Evolutionary conservation across 495 filamentous ascomycete genomes (phyloP).

Genomic region (Cudoniella acicularis): DNA sequence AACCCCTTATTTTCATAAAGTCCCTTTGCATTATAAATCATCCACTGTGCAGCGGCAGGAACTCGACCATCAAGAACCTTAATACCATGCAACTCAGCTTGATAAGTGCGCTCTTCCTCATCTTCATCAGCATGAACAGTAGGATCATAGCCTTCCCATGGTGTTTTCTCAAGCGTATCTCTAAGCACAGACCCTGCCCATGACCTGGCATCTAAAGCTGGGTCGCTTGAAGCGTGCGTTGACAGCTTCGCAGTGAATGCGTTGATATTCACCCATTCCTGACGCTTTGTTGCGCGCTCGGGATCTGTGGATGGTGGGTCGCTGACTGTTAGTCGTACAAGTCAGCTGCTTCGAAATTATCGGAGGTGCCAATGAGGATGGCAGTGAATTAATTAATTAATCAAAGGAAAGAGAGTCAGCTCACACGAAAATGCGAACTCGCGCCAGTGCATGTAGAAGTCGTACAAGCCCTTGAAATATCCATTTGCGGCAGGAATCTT

Average conservation of each 20-base stretch:
- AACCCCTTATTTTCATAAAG: background rate
- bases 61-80: background rate
- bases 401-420: background rate
- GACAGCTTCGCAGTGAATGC: background rate
- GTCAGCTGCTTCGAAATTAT: too few species aligned
- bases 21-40: background rate
- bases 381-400: background rate
- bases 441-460: background rate
- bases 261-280: background rate
- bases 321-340: too few species aligned
- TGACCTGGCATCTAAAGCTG: background rate
- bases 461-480: background rate
- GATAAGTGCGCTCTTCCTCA: background rate
- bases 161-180: background rate
- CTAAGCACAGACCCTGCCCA: background rate
- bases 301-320: background rate
- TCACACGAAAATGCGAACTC: background rate
- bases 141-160: background rate
- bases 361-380: too few species aligned
- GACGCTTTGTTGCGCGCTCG: background rate
- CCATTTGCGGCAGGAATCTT: conserved; percentile 9
- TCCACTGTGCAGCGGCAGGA: background rate
- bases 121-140: background rate
- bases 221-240: background rate
- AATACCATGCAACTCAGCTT: background rate